Evolutionary conservation across 257 asterid genomes (phyloP).

Genomic region (Echium plantagineum): DNA sequence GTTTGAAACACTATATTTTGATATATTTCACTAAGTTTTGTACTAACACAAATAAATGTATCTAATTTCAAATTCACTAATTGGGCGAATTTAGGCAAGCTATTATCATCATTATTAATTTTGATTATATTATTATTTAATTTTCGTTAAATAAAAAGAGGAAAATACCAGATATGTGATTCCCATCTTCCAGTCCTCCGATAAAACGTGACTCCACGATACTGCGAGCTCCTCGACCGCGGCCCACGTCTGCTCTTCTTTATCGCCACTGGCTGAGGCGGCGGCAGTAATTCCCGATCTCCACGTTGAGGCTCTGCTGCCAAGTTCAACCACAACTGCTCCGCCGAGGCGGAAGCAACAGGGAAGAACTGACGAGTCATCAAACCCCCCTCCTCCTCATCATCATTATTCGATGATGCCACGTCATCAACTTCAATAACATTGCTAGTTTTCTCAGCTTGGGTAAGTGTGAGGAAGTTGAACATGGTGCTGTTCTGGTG

Average conservation of each 20-base stretch:
- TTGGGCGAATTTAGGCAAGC: too few species aligned
- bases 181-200: conserved; percentile 98
- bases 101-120: too few species aligned
- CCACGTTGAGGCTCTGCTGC: conserved; percentile 46
- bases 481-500: conserved; percentile 27
- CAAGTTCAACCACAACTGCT: conserved; percentile 50
- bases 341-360: neutral
- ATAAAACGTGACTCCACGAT: conserved; percentile 94
- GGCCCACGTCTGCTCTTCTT: conserved; percentile 98
- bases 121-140: too few species aligned
- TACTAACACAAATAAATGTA: too few species aligned
- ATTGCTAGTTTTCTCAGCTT: neutral
- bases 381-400: neutral
- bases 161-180: conserved; percentile 74
- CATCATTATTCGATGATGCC: conserved; percentile 3
- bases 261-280: conserved; percentile 22
- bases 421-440: conserved; percentile 30
- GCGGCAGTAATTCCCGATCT: conserved; percentile 18
- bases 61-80: too few species aligned
- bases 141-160: too few species aligned
- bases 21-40: too few species aligned
- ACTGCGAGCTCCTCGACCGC: conserved; percentile 90
- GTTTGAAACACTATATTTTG: too few species aligned
- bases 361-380: conserved; percentile 59
- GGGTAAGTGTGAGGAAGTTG: conserved; percentile 54